Conservation (phyloP, 495 filamentous ascomycete genomes). For the Delitschia confertaspora region DNA sequence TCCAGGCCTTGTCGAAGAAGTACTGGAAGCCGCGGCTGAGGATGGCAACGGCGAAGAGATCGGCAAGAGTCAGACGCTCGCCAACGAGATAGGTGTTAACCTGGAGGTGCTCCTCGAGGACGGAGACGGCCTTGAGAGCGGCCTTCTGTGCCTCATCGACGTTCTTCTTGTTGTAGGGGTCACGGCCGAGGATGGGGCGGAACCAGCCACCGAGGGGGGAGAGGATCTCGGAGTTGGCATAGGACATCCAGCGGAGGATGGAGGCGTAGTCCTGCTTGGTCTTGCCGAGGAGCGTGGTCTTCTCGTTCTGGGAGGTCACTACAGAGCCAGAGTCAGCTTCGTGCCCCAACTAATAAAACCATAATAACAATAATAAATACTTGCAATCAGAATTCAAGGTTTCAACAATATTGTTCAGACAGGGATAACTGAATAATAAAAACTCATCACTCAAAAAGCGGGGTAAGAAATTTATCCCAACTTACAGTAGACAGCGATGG, state of each 20-base stretch:
- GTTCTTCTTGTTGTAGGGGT: slow-evolving; percentile 94
- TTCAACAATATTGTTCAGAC: slow-evolving; percentile 87
- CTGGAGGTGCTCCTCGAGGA: slow-evolving; percentile 78
- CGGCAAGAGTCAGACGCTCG: slow-evolving; percentile 93
- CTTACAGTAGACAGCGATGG: slow-evolving; percentile 96
- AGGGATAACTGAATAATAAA: slow-evolving; percentile 93
- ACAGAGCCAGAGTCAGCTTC: slow-evolving; percentile 16
- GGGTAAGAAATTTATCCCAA: slow-evolving; percentile 30
- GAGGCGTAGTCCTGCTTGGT: slow-evolving; percentile 99
- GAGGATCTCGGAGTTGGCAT: slow-evolving; percentile 77
- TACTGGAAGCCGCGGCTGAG: slow-evolving; percentile 76
- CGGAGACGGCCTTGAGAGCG: slow-evolving; percentile 54
- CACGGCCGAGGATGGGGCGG: slow-evolving; percentile 74
- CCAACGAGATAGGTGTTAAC: slow-evolving; percentile 95
- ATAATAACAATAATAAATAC: slow-evolving; percentile 38
- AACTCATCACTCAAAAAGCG: slow-evolving; percentile 59
- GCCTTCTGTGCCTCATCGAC: slow-evolving; percentile 68
- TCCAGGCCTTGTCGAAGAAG: slow-evolving; percentile 83
- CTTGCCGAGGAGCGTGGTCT: slow-evolving; percentile 96
- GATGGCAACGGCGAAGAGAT: slow-evolving; percentile 72
- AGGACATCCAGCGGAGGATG: slow-evolving; percentile 95
- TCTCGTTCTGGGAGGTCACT: slow-evolving; percentile 99
- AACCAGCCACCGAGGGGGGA: slow-evolving; percentile 70
- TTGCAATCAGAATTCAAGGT: slow-evolving; percentile 53
- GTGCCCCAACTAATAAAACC: slow-evolving; percentile 16